Percentiles rank a stretch among this genome's conserved stretches.
These are phyloP conservation scores for Cymbopogon flexuosus DNA, from an alignment of 202 grass and related monocot genomes.

Conservation along the genomic window DNA sequence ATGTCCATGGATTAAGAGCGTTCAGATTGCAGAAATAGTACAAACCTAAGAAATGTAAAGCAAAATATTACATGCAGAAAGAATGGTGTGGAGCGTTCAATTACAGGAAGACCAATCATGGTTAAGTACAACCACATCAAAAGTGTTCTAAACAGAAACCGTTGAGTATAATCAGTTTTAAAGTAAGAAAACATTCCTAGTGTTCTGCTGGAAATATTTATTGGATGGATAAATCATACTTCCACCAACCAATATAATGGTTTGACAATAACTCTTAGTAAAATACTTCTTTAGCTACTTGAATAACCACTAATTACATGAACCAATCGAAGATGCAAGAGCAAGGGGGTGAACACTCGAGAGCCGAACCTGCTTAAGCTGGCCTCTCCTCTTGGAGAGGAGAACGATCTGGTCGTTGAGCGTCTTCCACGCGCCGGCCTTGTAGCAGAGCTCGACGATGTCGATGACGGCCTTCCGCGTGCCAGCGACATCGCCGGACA, in stretches of 20 bases:
- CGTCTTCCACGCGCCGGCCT: slow-evolving; percentile 75
- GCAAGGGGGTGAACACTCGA: neutral
- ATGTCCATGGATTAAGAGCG: neutral
- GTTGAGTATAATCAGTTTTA: neutral
- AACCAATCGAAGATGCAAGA: neutral
- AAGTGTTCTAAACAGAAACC: neutral
- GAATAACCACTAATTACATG: neutral
- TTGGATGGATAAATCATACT: neutral
- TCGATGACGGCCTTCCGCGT: slow-evolving; percentile 76
- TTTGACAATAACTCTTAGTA: neutral
- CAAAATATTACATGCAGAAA: neutral
- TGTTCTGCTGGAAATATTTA: neutral
- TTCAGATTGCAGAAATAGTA: neutral
- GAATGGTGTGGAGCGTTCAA: neutral
- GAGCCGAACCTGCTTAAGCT: slow-evolving; percentile 73
- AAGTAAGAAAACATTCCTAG: neutral
- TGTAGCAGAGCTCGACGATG: slow-evolving; percentile 85
- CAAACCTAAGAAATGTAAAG: neutral
- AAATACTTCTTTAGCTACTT: no score
- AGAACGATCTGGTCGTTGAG: slow-evolving; percentile 86
- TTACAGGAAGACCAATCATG: neutral
- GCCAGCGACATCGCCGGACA: slow-evolving; percentile 70
- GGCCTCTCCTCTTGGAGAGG: slow-evolving; percentile 84
- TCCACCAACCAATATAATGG: neutral
- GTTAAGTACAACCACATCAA: neutral